These are phyloP conservation scores for Tetracladium setigerum DNA, from an alignment of 495 filamentous ascomycete genomes.

Conservation along the genomic window DNA sequence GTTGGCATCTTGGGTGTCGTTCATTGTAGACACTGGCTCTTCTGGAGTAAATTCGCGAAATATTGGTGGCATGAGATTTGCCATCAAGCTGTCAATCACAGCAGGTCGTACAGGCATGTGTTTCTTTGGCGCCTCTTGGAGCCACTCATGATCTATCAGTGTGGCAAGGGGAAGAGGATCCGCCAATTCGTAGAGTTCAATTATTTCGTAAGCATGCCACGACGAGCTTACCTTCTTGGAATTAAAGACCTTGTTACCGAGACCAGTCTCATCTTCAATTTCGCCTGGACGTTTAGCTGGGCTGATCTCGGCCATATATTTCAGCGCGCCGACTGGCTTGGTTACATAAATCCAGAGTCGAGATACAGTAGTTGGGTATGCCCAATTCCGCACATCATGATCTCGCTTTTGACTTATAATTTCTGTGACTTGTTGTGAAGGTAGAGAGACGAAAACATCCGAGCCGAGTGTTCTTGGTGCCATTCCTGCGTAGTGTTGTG, in stretches of 20 bases:
- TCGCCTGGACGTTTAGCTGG: constrained; percentile 32
- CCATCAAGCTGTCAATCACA: constrained; percentile 36
- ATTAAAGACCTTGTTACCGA: constrained; percentile 43
- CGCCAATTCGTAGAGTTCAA: constrained; percentile 44
- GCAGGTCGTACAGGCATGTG: constrained; percentile 36
- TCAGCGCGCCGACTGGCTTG: constrained; percentile 29
- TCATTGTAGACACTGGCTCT: constrained; percentile 19
- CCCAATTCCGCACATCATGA: constrained; percentile 38
- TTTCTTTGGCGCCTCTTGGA: constrained; percentile 28
- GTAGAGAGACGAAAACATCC: constrained; percentile 39
- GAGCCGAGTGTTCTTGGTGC: constrained; percentile 36
- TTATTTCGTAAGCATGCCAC: constrained; percentile 37
- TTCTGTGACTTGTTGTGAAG: constrained; percentile 27
- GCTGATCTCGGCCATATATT: constrained; percentile 41
- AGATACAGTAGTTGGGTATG: constrained; percentile 29
- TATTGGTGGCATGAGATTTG: constrained; percentile 20
- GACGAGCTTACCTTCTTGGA: constrained; percentile 16
- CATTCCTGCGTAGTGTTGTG: constrained; percentile 33
- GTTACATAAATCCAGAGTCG: constrained; percentile 43
- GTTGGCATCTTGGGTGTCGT: constrained; percentile 36
- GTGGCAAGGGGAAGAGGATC: constrained; percentile 35
- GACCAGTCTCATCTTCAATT: constrained; percentile 27
- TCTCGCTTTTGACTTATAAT: constrained; percentile 33
- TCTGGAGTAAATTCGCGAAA: background rate
- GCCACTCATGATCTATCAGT: constrained; percentile 36